These are phyloP conservation scores for Apiosordaria backusii DNA, from an alignment of 495 filamentous ascomycete genomes.

Conservation along the genomic window DNA sequence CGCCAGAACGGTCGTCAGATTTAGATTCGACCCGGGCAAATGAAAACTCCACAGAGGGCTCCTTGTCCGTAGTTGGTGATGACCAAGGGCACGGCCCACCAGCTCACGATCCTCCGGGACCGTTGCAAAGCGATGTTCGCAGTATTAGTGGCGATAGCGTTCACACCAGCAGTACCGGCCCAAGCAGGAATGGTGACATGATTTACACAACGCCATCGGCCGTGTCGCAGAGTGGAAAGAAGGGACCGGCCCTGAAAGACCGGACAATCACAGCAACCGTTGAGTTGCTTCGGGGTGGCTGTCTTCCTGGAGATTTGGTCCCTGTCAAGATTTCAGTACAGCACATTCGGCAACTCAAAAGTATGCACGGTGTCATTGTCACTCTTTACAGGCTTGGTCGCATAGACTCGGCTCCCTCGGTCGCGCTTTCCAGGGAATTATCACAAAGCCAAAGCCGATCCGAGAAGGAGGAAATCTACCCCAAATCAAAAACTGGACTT, in stretches of 20 bases:
- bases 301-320: conserved; percentile 78
- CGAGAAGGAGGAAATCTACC: conserved; percentile 81
- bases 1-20: conserved; percentile 34
- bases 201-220: conserved; percentile 14
- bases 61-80: conserved; percentile 35
- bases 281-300: conserved; percentile 76
- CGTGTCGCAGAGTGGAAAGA: conserved; percentile 18
- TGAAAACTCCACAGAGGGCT: conserved; percentile 44
- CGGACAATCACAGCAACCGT: conserved; percentile 86
- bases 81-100: conserved; percentile 29
- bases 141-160: conserved; percentile 49
- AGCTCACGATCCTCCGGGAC: conserved; percentile 29
- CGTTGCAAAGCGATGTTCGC: conserved; percentile 40
- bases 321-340: conserved; percentile 76
- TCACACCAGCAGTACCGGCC: conserved; percentile 40
- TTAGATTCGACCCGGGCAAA: conserved; percentile 37
- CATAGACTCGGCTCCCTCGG: conserved; percentile 77
- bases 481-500: conserved; percentile 65
- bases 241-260: conserved; percentile 29
- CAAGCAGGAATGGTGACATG: conserved; percentile 36
- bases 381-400: conserved; percentile 89
- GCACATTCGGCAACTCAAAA: conserved; percentile 83
- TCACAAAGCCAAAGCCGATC: conserved; percentile 58
- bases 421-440: conserved; percentile 54
- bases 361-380: conserved; percentile 85